These are phyloP conservation scores for Hura crepitans DNA, from an alignment of 441 rosid species.

Conservation along the genomic window DNA sequence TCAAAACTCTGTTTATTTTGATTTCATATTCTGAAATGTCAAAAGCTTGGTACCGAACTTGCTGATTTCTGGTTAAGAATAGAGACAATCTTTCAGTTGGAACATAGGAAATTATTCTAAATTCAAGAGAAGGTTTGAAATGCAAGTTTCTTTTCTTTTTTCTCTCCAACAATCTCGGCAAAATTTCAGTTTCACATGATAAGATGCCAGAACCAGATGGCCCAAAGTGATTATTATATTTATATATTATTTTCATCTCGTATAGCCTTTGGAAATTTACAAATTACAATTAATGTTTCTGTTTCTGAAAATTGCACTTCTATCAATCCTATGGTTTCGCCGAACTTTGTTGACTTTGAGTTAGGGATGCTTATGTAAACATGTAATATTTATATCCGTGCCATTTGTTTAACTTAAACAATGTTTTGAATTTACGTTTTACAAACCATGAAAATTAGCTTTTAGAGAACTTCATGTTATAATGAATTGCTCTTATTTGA, in stretches of 20 bases:
- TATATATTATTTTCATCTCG: too few species aligned
- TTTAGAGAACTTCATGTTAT: too few species aligned
- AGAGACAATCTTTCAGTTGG: neutral
- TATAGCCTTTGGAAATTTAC: neutral
- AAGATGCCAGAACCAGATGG: neutral
- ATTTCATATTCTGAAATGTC: conserved; percentile 1
- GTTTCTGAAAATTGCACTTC: too few species aligned
- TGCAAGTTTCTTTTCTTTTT: neutral
- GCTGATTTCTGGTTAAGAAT: neutral
- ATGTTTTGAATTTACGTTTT: too few species aligned
- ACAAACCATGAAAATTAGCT: too few species aligned
- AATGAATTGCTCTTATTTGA: too few species aligned
- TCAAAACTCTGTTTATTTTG: neutral
- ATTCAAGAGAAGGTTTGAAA: conserved; percentile 3
- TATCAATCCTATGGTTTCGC: too few species aligned
- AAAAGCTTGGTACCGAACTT: neutral
- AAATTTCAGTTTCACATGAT: neutral
- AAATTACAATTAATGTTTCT: too few species aligned
- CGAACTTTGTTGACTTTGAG: neutral
- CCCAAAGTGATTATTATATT: too few species aligned
- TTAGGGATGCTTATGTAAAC: neutral
- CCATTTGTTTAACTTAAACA: too few species aligned
- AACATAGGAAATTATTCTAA: neutral
- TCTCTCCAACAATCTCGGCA: neutral
- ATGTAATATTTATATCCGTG: too few species aligned